Conservation (phyloP, 352 stramenopile species). For the Pythium vanterpoolii region DNA sequence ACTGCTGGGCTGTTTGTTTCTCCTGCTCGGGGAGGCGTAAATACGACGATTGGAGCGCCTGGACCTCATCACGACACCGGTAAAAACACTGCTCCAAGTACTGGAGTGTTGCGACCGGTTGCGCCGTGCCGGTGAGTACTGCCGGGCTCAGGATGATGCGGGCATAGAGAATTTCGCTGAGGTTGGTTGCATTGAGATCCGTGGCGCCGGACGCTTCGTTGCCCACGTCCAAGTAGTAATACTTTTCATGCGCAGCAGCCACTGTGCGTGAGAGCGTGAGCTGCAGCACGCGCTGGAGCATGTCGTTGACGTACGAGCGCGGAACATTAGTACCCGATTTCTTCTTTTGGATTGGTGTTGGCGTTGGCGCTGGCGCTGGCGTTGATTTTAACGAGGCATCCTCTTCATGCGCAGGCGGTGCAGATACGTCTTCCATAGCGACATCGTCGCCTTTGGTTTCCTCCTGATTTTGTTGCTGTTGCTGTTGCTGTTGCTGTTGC, state of each 20-base stretch:
- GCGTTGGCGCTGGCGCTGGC: conserved; percentile 1
- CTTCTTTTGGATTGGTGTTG: conserved; percentile 24
- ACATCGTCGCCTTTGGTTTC: conserved; percentile 17
- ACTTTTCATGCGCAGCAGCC: conserved; percentile 26
- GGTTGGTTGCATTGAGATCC: conserved; percentile 33
- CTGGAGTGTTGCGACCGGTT: conserved; percentile 54
- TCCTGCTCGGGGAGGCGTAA: conserved; percentile 39
- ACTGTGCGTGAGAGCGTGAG: conserved; percentile 48
- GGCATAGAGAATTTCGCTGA: conserved; percentile 69
- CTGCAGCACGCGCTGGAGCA: conserved; percentile 65
- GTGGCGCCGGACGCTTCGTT: too few species aligned
- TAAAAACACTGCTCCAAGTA: conserved; percentile 82
- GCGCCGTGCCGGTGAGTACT: conserved; percentile 40
- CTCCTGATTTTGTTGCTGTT: conserved; percentile 16
- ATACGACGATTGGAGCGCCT: conserved; percentile 67
- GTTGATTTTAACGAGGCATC: neutral
- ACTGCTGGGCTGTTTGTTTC: conserved; percentile 50
- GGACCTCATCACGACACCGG: conserved; percentile 60
- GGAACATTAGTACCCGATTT: conserved; percentile 21
- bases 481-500: conserved; percentile 28
- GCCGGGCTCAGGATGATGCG: conserved; percentile 58
- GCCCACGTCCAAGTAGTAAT: conserved; percentile 44
- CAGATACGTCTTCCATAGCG: conserved; percentile 15
- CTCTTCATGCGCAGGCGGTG: neutral
- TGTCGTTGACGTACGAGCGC: conserved; percentile 70